A percentile compares a stretch with the other conserved stretches of the same genome.
phyloP scores from a whole-genome alignment of 148 eudicot species.

The Fallopia convolvulus region DNA sequence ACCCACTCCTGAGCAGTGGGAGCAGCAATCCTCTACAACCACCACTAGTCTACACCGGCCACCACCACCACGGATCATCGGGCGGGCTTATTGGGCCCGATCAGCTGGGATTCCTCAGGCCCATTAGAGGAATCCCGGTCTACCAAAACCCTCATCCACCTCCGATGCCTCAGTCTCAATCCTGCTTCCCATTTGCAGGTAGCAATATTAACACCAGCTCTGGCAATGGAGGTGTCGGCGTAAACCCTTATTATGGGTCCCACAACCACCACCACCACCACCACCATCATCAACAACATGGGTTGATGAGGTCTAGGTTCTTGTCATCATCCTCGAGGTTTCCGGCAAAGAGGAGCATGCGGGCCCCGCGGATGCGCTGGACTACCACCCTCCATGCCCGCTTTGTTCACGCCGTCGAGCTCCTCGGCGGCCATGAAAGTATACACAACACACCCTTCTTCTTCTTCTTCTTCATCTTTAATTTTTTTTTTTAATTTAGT shows the following conservation, averaged over 20 bases:
- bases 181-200: conserved; percentile 36
- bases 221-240: conserved; percentile 7
- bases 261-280: conserved; percentile 16
- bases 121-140: conserved; percentile 85
- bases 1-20: conserved; percentile 2
- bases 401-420: conserved; percentile 27
- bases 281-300: conserved; percentile 15
- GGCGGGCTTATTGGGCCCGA: conserved; percentile 18
- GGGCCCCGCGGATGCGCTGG: conserved; percentile 29
- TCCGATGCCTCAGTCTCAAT: conserved; percentile 2
- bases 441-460: background rate
- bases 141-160: conserved; percentile 53
- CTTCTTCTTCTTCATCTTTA: background rate
- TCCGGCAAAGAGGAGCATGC: conserved; percentile 44
- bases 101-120: conserved; percentile 46
- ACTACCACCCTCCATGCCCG: conserved; percentile 23
- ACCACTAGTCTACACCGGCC: background rate
- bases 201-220: background rate
- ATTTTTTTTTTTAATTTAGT: background rate
- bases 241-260: background rate
- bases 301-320: conserved; percentile 63
- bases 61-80: background rate
- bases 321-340: conserved; percentile 47
- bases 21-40: conserved; percentile 2
- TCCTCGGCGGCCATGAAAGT: conserved; percentile 33